A percentile compares a stretch with the other conserved stretches of the same genome.
phyloP scores from a whole-genome alignment of 306 rosid species.

The Cucurbita ficifolia region DNA sequence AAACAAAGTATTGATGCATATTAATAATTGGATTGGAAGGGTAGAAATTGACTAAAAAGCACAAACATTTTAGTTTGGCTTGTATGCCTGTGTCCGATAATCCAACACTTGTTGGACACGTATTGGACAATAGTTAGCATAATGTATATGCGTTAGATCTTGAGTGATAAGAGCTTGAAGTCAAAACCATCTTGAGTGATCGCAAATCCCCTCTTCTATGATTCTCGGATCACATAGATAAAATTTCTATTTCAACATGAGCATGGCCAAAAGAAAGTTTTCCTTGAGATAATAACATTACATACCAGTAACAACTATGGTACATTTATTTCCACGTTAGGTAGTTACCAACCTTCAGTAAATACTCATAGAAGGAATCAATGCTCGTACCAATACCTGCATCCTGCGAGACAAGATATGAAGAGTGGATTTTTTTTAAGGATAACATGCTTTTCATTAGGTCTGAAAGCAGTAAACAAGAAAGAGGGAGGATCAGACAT shows the following conservation, averaged over 20 bases:
- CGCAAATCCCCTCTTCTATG: not conserved
- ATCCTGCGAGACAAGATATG: constrained; percentile 52
- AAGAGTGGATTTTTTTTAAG: not conserved
- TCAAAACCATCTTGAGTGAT: not conserved
- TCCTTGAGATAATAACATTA: not conserved
- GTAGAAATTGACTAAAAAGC: not conserved
- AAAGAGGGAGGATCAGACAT: not conserved
- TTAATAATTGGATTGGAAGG: not conserved
- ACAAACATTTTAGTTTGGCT: too few species aligned
- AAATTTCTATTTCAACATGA: not conserved
- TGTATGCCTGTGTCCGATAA: too few species aligned
- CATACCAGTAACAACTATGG: not conserved
- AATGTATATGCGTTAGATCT: too few species aligned
- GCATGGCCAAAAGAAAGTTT: not conserved
- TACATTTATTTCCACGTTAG: not conserved
- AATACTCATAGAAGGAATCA: constrained; percentile 91
- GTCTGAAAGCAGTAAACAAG: not conserved
- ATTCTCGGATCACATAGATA: not conserved
- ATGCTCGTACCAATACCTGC: constrained; percentile 98
- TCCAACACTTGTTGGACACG: too few species aligned
- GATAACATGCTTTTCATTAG: not conserved
- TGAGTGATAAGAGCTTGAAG: not conserved
- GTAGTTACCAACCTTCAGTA: constrained; percentile 61
- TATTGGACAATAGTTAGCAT: too few species aligned
- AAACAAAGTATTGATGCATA: not conserved